Conservation (phyloP, 441 rosid genomes). For the Cnidoscolus chayamansa region DNA sequence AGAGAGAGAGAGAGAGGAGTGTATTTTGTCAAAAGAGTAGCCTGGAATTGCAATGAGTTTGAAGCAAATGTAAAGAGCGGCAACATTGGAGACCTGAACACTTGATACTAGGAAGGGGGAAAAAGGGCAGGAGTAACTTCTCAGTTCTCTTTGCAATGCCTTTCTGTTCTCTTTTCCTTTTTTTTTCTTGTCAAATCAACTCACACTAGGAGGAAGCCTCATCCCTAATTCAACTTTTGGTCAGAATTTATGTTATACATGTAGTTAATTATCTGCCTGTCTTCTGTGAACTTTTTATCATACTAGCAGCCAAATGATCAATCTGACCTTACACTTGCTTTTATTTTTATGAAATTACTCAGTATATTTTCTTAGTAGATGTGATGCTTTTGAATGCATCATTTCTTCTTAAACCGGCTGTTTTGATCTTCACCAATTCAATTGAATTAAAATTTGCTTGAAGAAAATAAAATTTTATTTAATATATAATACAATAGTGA, state of each 20-base stretch:
- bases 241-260: conserved; percentile 22
- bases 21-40: conserved; percentile 20
- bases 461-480: no score
- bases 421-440: no score
- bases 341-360: no score
- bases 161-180: conserved; percentile 25
- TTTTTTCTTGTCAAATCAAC: conserved; percentile 23
- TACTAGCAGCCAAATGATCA: no score
- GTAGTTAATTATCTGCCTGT: not conserved
- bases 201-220: conserved; percentile 20
- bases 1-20: conserved; percentile 7
- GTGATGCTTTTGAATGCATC: no score
- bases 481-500: no score
- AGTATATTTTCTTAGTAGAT: no score
- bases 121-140: conserved; percentile 26
- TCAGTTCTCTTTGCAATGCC: conserved; percentile 27
- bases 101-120: conserved; percentile 18
- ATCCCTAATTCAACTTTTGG: conserved; percentile 7
- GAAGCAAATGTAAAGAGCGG: conserved; percentile 56
- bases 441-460: no score
- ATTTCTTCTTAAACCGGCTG: no score
- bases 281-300: no score
- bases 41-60: conserved; percentile 44
- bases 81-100: conserved; percentile 28
- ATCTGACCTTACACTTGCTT: no score